These are phyloP conservation scores for Nicotiana undulata DNA, from an alignment of 257 asterid genomes.

Conservation along the genomic window DNA sequence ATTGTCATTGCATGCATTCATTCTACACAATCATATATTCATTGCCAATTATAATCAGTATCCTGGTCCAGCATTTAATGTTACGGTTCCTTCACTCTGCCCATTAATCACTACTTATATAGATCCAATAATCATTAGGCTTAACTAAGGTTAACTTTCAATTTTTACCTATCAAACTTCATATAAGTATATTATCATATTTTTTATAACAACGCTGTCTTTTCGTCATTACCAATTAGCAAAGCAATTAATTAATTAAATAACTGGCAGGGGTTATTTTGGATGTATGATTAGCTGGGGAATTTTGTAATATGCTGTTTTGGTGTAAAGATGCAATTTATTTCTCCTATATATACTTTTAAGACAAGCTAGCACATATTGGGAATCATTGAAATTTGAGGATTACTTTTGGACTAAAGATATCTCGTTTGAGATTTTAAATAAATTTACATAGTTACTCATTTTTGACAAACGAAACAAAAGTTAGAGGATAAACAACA, in stretches of 20 bases:
- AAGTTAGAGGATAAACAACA: background rate
- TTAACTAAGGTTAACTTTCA: too few relatives aligned
- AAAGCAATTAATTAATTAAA: background rate
- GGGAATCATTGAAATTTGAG: constrained; percentile 31
- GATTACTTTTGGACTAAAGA: constrained; percentile 7
- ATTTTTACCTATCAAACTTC: too few relatives aligned
- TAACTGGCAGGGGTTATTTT: background rate
- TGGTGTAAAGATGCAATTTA: background rate
- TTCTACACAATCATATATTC: too few relatives aligned
- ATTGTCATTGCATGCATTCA: too few relatives aligned
- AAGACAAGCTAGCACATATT: constrained; percentile 8
- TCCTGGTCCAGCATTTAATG: too few relatives aligned
- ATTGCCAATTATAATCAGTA: too few relatives aligned
- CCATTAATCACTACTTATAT: too few relatives aligned
- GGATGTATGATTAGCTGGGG: background rate
- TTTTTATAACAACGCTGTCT: too few relatives aligned
- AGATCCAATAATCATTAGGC: too few relatives aligned
- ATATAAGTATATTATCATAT: too few relatives aligned
- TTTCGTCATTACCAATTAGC: background rate
- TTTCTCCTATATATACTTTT: background rate
- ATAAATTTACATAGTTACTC: background rate
- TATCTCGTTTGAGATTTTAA: background rate
- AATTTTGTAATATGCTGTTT: background rate
- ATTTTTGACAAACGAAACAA: background rate
- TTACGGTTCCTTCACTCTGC: too few relatives aligned